Base-by-base conservation (phyloP, 805 yeast genomes). In the Myxozyma lipomycoides region DNA sequence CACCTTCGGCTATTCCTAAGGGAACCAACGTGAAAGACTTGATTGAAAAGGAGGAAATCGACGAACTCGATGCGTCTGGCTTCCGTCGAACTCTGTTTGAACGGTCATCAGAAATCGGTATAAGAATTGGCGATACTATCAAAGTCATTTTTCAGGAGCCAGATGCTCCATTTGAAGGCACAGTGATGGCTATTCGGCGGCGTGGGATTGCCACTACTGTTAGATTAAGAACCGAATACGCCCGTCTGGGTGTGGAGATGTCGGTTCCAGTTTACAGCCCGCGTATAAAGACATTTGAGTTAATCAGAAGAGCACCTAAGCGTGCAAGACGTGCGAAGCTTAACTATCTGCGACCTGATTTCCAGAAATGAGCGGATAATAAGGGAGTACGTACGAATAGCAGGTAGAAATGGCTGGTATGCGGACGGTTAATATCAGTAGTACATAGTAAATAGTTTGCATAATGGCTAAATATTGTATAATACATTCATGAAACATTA, bases 201-300 rank as follows among this genome's bases (percentile, higher is more conserved):
- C 76, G 80, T 55, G 82, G 81, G 36, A 70, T 85, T 40, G 88
- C 86, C 40, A 78, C 95, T 17, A 83, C 85, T 53, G 70, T 91
- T n/a, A 71, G 87, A 49, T 68, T 91, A 57, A 82, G 98, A 74
- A 87, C 89, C 66, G 87, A 84, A 65, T 74, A 87, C 60, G 76
- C 83, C 55, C 85, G 84, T 61, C 70, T 86, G n/a, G 95, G 95
- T 49, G 91, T 87, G 44, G 98, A 91, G 64, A 71, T 83, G 56
- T 75, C 91, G 55, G 79, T 89, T 43, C 90, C 91, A 25, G 70
- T 91, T 23, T 91, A 76, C 73, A 84, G 84, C 55, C 96, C 97
- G 5, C 73, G 80, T 48, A 76, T 93, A 49, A 78, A 81, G 56
- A 79, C 83, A 67, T 75, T 91, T 46, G 97, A 90, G 69, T 68